Evolutionary conservation across 1,284 basidiomycete genomes (phyloP).

Genomic region (Cutaneotrichosporon mucoides): DNA sequence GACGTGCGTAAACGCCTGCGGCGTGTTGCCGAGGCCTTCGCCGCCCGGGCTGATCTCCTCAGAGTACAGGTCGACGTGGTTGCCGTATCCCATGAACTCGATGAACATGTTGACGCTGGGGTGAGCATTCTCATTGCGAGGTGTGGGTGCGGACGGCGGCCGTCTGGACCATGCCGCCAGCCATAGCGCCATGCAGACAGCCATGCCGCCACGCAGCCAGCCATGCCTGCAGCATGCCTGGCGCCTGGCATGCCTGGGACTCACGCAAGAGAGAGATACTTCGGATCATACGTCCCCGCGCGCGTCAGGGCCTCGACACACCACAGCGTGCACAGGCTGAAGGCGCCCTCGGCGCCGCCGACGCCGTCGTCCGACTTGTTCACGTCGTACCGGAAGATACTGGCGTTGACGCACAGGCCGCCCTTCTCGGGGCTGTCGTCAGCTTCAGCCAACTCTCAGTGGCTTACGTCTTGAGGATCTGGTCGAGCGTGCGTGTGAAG

Average conservation of each 20-base stretch:
- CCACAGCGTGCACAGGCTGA: conserved; percentile 53
- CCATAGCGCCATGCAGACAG: too few species aligned
- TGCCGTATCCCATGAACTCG: conserved; percentile 60
- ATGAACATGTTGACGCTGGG: conserved; percentile 41
- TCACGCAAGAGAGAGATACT: conserved; percentile 52
- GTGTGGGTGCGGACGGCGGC: too few species aligned
- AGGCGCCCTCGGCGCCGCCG: conserved; percentile 81
- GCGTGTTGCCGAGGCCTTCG: conserved; percentile 48
- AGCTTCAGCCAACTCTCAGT: background rate
- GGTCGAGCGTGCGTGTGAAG: conserved; percentile 74
- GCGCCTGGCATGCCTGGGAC: too few species aligned
- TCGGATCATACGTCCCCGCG: conserved; percentile 65
- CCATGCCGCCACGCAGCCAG: too few species aligned
- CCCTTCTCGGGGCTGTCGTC: conserved; percentile 64
- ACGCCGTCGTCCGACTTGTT: conserved; percentile 79
- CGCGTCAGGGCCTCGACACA: conserved; percentile 80
- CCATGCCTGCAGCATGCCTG: too few species aligned
- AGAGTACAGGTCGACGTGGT: conserved; percentile 78
- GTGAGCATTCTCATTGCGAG: background rate
- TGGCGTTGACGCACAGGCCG: conserved; percentile 72
- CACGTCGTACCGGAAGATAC: conserved; percentile 62
- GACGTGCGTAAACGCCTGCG: conserved; percentile 49
- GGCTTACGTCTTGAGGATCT: conserved; percentile 63
- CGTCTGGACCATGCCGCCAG: too few species aligned
- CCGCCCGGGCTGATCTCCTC: conserved; percentile 56